Conservation (phyloP, 768 basidiomycete genomes). For the Leucocoprinus birnbaumii region DNA sequence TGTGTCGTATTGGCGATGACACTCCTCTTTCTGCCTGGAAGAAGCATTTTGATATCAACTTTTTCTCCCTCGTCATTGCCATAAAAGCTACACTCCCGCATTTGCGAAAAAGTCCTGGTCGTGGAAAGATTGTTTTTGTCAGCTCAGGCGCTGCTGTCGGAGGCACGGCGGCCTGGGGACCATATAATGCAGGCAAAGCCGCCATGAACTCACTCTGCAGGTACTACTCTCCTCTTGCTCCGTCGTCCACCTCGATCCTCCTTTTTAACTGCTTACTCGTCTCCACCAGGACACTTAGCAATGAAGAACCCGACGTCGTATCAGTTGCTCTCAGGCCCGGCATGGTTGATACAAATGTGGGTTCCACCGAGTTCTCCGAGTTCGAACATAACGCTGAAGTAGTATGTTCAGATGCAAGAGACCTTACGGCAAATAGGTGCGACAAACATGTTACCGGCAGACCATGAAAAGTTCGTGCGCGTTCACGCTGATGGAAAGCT, state of each 20-base stretch:
- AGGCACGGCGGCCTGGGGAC: constrained; percentile 68
- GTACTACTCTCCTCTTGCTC: constrained; percentile 31
- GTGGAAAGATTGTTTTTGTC: constrained; percentile 75
- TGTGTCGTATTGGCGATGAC: constrained; percentile 54
- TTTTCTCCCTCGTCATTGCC: constrained; percentile 79
- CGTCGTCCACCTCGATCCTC: background rate
- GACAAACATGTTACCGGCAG: constrained; percentile 49
- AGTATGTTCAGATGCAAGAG: constrained; percentile 67
- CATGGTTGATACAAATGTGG: constrained; percentile 78
- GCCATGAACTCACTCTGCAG: constrained; percentile 86
- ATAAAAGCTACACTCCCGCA: constrained; percentile 66
- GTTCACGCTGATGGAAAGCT: constrained; percentile 65
- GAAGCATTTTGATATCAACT: constrained; percentile 78
- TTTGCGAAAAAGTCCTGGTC: constrained; percentile 54
- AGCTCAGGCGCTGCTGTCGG: constrained; percentile 84
- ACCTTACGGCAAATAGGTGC: constrained; percentile 48
- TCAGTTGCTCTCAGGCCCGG: constrained; percentile 85
- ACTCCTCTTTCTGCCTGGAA: constrained; percentile 61
- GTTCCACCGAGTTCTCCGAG: constrained; percentile 20
- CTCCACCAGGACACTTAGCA: constrained; percentile 66
- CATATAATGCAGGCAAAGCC: constrained; percentile 84
- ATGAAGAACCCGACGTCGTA: constrained; percentile 76
- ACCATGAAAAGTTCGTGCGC: constrained; percentile 55
- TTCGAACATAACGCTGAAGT: constrained; percentile 3
- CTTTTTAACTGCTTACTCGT: background rate